Conservation (phyloP, 306 rosid species). For the Canavalia ensiformis region DNA sequence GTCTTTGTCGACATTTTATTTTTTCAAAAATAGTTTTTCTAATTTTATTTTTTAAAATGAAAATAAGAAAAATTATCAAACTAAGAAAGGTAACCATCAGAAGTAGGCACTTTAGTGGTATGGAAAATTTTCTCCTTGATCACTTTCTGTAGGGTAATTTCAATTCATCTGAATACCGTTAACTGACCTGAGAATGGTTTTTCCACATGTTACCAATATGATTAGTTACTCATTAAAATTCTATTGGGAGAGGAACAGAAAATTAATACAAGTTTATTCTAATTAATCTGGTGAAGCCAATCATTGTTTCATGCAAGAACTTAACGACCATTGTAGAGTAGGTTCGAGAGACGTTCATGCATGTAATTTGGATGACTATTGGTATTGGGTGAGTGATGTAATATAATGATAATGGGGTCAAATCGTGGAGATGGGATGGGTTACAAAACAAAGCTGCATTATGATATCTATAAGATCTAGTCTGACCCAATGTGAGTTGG, state of each 20-base stretch:
- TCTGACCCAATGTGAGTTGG: constrained; percentile 25
- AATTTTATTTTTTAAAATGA: too few relatives aligned
- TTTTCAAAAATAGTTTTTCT: too few relatives aligned
- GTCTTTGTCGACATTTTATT: too few relatives aligned
- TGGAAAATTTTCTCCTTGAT: too few relatives aligned
- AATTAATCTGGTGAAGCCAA: not conserved
- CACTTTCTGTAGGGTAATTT: too few relatives aligned
- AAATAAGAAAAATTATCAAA: too few relatives aligned
- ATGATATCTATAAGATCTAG: not conserved
- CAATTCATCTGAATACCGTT: too few relatives aligned
- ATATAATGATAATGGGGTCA: not conserved
- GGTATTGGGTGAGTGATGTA: not conserved
- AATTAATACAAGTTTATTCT: not conserved
- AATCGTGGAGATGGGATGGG: not conserved
- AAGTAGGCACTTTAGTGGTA: too few relatives aligned
- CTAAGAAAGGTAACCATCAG: too few relatives aligned
- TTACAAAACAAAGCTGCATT: constrained; percentile 40
- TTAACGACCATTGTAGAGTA: not conserved
- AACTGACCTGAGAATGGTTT: too few relatives aligned
- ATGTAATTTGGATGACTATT: not conserved
- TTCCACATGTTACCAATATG: not conserved
- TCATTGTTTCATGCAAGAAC: constrained; percentile 19
- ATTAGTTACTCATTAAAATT: not conserved
- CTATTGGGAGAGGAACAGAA: not conserved
- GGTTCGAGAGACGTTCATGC: constrained; percentile 17